These are phyloP conservation scores for Claviceps humidiphila DNA, from an alignment of 2,329 filamentous ascomycete species.

Conservation along the genomic window DNA sequence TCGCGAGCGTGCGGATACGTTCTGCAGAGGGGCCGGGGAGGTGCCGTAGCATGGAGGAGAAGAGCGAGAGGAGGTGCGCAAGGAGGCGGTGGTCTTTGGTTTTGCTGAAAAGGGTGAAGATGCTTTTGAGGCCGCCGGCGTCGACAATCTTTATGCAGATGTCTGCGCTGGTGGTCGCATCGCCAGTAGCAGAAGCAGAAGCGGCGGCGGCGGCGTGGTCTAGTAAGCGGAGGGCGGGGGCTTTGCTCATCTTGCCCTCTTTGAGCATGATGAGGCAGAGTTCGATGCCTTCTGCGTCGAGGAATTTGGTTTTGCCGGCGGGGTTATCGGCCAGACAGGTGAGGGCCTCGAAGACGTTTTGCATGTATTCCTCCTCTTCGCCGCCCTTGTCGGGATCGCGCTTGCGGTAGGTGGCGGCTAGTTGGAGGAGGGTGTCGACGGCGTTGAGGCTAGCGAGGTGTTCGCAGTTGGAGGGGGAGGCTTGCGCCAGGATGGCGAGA, in stretches of 20 bases:
- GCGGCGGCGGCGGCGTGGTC: constrained; percentile 61
- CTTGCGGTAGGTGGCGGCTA: constrained; percentile 73
- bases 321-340: constrained; percentile 67
- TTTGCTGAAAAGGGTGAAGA: constrained; percentile 84
- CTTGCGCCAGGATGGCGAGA: constrained; percentile 75
- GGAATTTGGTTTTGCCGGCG: constrained; percentile 64
- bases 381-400: constrained; percentile 73
- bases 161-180: constrained; percentile 26
- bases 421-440: constrained; percentile 67
- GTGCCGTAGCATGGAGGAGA: constrained; percentile 66
- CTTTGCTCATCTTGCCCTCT: constrained; percentile 73
- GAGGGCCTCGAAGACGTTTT: constrained; percentile 81
- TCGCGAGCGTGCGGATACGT: constrained; percentile 75
- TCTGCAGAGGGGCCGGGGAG: constrained; percentile 65
- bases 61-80: constrained; percentile 76
- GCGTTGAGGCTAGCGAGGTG: constrained; percentile 54
- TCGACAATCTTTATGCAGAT: constrained; percentile 71
- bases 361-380: constrained; percentile 88
- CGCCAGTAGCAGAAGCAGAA: not conserved
- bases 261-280: constrained; percentile 83
- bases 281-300: constrained; percentile 86
- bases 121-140: constrained; percentile 67
- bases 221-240: constrained; percentile 63
- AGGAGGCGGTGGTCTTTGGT: constrained; percentile 54
- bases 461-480: constrained; percentile 50